Base-by-base conservation (phyloP, 805 yeast species). In the Myxozyma lipomycoides region DNA sequence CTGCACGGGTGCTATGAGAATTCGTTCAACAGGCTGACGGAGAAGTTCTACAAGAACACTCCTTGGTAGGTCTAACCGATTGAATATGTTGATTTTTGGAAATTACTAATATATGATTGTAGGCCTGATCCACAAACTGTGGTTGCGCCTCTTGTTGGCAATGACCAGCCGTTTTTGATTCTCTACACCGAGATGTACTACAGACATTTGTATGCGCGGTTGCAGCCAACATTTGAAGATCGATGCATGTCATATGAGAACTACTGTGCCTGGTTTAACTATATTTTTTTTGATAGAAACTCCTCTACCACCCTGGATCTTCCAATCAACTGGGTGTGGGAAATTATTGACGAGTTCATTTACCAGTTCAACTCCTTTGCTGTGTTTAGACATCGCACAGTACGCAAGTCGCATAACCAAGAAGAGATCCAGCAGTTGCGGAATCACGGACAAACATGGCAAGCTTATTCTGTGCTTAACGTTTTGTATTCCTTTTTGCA, bases 321-420 rank as follows among this genome's bases (percentile, higher is more conserved):
- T 43, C 79, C 79, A 43, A 67, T 67, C 53, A 69, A 70, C 56
- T 75, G 79, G 79, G 65, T 73, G 22, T 76, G 79, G 79, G 79
- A 75, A 48, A 73, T 75, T 51, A 68, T 75, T 51, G 79, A 75
- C 55, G 79, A 75, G 63, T 76, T 75, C 62, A 74, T 75, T 61
- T 75, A 76, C 59, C 79, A 75, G 63, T 75, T 71, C 67, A 74
- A 74, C 61, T 68, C 70, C 57, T 75, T 73, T 51, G 67, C 75
- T 43, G 61, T 69, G 43, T 74, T 69, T 65, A 68, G 74, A 52
- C 64, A 70, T 26, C 68, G 73, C 49, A 62, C 68, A 40, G 61
- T 70, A 37, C 55, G 64, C 49, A 67, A 65, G 52, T 61, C 61
- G 34, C 66, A 63, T 40, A 49, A 58, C 44, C 54, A 62, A 25